A percentile compares a stretch with the other conserved stretches of the same genome.
Evolutionary conservation across 2,329 filamentous ascomycete genomes (phyloP).

Genomic region (Colletotrichum endophyticum): DNA sequence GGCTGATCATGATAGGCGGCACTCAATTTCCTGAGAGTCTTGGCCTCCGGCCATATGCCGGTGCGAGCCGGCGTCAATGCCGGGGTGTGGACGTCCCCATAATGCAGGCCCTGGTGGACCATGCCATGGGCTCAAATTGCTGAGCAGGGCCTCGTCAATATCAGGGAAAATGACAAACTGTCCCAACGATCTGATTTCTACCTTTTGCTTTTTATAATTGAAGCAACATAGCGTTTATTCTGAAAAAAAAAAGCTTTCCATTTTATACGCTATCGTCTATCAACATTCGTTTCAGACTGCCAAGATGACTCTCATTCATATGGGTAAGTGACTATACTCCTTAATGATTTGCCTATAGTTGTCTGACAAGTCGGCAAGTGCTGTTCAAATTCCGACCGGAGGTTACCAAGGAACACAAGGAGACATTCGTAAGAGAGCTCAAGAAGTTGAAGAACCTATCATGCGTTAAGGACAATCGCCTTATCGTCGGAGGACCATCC

Average conservation of each 20-base stretch:
- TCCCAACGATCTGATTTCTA: neutral
- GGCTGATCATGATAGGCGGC: neutral
- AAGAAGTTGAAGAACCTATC: constrained; percentile 45
- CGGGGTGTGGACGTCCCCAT: neutral
- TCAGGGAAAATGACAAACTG: neutral
- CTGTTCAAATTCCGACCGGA: constrained; percentile 20
- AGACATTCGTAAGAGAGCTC: constrained; percentile 43
- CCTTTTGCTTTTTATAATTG: neutral
- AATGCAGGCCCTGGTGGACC: neutral
- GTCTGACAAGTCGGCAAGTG: neutral
- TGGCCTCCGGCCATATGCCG: neutral
- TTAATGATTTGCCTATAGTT: no score
- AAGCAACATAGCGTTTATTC: neutral
- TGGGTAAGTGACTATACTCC: neutral
- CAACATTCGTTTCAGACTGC: neutral
- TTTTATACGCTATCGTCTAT: neutral
- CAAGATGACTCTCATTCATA: neutral
- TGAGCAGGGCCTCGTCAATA: neutral
- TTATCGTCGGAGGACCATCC: constrained; percentile 48
- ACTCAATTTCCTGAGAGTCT: neutral
- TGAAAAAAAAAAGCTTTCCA: neutral
- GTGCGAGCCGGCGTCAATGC: neutral
- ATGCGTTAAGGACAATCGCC: constrained; percentile 43
- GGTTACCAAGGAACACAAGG: constrained; percentile 37
- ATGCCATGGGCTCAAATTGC: neutral